phyloP scores from a whole-genome alignment of 768 basidiomycete genomes.

The Naematelia aurantialba region DNA sequence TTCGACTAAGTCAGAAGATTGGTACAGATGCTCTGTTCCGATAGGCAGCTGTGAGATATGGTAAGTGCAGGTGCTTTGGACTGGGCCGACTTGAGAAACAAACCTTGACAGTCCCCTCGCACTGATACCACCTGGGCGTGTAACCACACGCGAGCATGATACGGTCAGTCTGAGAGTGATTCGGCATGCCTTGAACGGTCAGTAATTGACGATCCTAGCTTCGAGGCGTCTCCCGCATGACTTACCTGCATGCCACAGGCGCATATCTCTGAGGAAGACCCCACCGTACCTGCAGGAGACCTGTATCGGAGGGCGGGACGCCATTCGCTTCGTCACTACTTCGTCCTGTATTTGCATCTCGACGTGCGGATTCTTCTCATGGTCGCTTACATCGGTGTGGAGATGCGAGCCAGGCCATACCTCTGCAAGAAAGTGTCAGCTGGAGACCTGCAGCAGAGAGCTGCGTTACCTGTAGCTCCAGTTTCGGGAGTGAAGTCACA shows the following conservation, averaged over 20 bases:
- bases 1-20: conserved; percentile 2
- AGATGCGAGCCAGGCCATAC: conserved; percentile 7
- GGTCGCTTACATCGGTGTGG: not conserved
- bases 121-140: not conserved
- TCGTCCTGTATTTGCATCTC: not conserved
- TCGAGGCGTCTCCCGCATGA: not conserved
- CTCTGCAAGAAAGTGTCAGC: not conserved
- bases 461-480: not conserved
- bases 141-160: conserved; percentile 7
- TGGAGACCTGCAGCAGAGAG: not conserved
- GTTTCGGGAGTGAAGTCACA: conserved; percentile 4
- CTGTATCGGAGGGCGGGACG: not conserved
- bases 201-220: too few species aligned
- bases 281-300: conserved; percentile 1
- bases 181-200: conserved; percentile 2
- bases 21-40: conserved; percentile 6
- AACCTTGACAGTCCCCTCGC: conserved; percentile 4
- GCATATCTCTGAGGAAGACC: conserved; percentile 5
- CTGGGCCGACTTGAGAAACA: not conserved
- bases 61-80: not conserved
- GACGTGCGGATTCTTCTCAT: not conserved
- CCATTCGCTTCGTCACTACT: not conserved
- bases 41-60: conserved; percentile 3
- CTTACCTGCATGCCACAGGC: conserved; percentile 5
- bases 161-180: not conserved